Conservation (phyloP, 768 basidiomycete genomes). For the Mycena pura region DNA sequence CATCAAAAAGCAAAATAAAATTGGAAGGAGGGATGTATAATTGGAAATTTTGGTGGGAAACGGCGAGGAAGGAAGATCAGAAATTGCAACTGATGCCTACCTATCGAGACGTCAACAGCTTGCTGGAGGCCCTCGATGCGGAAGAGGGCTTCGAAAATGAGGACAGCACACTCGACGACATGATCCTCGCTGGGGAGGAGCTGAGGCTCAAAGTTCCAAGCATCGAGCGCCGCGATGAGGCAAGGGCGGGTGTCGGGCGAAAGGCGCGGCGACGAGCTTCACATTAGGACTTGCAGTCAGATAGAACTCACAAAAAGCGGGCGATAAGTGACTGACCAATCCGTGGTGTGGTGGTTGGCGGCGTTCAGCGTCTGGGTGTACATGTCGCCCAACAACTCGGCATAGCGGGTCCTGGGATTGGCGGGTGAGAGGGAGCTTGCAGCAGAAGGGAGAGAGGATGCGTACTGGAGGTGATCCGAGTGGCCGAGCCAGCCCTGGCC, state of each 20-base stretch:
- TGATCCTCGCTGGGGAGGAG: conserved; percentile 77
- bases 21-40: too few relatives aligned
- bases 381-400: conserved; percentile 87
- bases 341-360: conserved; percentile 61
- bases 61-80: too few relatives aligned
- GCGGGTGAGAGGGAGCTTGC: conserved; percentile 6
- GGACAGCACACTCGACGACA: conserved; percentile 76
- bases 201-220: conserved; percentile 93
- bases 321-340: conserved; percentile 45
- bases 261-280: conserved; percentile 55
- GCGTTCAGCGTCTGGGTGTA: conserved; percentile 78
- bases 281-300: neutral
- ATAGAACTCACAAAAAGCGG: conserved; percentile 4
- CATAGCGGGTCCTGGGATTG: conserved; percentile 61
- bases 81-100: conserved; percentile 47
- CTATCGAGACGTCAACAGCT: conserved; percentile 61
- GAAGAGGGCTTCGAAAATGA: conserved; percentile 88
- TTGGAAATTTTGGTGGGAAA: too few relatives aligned
- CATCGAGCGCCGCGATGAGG: conserved; percentile 72
- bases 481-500: conserved; percentile 70
- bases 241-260: conserved; percentile 58
- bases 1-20: conserved; percentile 18
- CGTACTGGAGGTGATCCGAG: conserved; percentile 57
- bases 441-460: conserved; percentile 22
- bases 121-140: conserved; percentile 77